Conservation (phyloP, 768 basidiomycete genomes). For the Boletellus ananas region DNA sequence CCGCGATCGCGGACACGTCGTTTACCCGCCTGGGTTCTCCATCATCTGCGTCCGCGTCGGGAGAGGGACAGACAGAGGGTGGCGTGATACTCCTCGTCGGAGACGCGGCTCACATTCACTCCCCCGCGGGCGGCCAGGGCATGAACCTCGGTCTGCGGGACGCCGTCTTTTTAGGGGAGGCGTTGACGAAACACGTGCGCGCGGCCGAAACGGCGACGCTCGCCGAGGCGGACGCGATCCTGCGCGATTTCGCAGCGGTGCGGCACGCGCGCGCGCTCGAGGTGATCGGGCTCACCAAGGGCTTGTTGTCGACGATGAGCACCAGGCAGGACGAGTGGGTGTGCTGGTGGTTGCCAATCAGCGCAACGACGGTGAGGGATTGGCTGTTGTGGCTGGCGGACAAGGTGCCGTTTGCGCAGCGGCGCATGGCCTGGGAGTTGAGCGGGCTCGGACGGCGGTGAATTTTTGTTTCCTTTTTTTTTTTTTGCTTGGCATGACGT, state of each 20-base stretch:
- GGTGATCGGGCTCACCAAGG: conserved; percentile 41
- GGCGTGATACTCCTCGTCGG: conserved; percentile 33
- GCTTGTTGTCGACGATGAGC: conserved; percentile 24
- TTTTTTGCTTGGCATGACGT: too few species aligned
- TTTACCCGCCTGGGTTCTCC: conserved; percentile 31
- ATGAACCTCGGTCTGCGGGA: conserved; percentile 59
- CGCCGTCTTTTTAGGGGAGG: conserved; percentile 43
- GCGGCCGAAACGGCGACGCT: conserved; percentile 8
- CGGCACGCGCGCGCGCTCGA: conserved; percentile 40
- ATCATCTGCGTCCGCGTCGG: too few species aligned
- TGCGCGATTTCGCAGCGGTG: conserved; percentile 34
- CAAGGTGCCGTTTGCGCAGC: conserved; percentile 17
- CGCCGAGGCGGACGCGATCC: conserved; percentile 28
- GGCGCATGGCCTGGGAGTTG: conserved; percentile 22
- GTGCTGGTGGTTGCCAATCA: conserved; percentile 29
- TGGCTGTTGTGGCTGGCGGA: conserved; percentile 23
- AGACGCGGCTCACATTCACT: conserved; percentile 52
- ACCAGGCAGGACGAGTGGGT: conserved; percentile 9
- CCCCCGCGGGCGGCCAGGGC: conserved; percentile 55
- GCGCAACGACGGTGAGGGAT: conserved; percentile 25
- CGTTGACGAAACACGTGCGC: conserved; percentile 35
- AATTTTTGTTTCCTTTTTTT: not conserved
- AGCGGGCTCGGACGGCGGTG: conserved; percentile 27
- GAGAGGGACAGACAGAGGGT: conserved; percentile 9
- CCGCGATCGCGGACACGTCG: conserved; percentile 41